These are phyloP conservation scores for Strigomonas culicis DNA, from an alignment of 208 protist species.

Conservation along the genomic window DNA sequence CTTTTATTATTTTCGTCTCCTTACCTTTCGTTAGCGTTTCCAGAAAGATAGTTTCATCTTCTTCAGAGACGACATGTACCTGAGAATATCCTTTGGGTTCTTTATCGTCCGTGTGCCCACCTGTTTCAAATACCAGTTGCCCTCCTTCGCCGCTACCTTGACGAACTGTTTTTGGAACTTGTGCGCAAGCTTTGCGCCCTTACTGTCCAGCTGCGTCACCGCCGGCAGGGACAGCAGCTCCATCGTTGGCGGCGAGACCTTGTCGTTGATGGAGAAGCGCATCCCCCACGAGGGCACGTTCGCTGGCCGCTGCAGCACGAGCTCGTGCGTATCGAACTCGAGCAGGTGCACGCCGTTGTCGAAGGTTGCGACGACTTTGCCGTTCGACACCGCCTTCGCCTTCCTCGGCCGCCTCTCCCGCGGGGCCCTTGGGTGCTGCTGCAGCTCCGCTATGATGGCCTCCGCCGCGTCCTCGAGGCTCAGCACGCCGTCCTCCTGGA, in stretches of 20 bases:
- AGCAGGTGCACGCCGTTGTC: constrained; percentile 47
- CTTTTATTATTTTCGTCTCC: background rate
- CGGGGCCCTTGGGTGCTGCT: background rate
- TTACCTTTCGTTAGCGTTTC: too few relatives aligned
- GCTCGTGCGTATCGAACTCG: constrained; percentile 32
- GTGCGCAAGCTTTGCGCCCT: constrained; percentile 12
- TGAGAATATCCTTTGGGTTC: constrained; percentile 24
- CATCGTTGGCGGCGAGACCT: background rate
- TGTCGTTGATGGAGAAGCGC: constrained; percentile 10
- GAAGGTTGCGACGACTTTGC: constrained; percentile 17
- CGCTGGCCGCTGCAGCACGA: constrained; percentile 46
- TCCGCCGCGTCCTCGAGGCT: background rate
- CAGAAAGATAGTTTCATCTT: constrained; percentile 34
- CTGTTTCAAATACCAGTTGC: constrained; percentile 43
- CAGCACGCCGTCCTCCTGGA: background rate
- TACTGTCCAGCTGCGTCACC: background rate
- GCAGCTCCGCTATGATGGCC: constrained; percentile 7
- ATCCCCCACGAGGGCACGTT: constrained; percentile 46
- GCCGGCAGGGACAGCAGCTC: background rate
- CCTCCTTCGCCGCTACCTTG: constrained; percentile 20
- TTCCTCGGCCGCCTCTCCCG: background rate
- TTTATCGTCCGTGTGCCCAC: constrained; percentile 31
- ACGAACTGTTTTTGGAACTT: constrained; percentile 40
- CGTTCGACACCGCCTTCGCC: background rate
- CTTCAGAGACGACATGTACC: constrained; percentile 30